Evolutionary conservation across 2,329 filamentous ascomycete genomes (phyloP), one percentile per base, ranked within the genome.

Genomic region (Calonectria hongkongensis): DNA sequence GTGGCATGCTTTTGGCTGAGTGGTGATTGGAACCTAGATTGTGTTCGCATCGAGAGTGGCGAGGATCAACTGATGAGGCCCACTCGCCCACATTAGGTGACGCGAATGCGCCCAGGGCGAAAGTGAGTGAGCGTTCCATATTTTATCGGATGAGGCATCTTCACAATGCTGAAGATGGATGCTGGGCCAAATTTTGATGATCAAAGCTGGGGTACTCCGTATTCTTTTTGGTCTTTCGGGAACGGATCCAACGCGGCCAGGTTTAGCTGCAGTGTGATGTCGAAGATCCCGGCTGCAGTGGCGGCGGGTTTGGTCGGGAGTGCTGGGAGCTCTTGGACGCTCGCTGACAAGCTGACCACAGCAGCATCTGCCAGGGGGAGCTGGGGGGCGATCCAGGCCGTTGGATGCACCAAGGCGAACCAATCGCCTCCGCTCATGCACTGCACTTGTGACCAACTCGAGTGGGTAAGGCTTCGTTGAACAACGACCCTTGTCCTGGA

Each of bases 401-500:
- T 60, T 74, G 73, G 76, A 70, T 74, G 66, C 60, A 30, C 62
- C 48, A 60, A 54, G 51, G 65, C 62, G 73, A 67, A 66, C 78
- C 78, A 78, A 79, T 79, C 75, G 71, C 71, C 73, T 71, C 43
- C 64, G 48, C 39, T 68, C 41, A 48, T 56, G 65, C 41, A 68
- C 65, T 54, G 73, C 62, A 54, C 45, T 68, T 74, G 73, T 78
- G 74, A 65, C 77, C 74, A 71, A 75, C 71, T 76, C 45, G 60
- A 67, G 75, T 78, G 76, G 78, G 73, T 68, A 77, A 75, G 63
- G 66, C 74, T 75, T 78, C 68, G 30, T 58, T 70, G 36, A 68
- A 73, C 21, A 64, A 73, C 62, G 45, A 80, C 73, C 77, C 77
- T 78, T 78, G 76, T 80, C 76, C 65, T 48, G 54, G 58, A 50